Evolutionary conservation across 148 eudicot genomes (phyloP), one percentile per base, ranked within the genome.

Genomic region (Euryodendron excelsum): DNA sequence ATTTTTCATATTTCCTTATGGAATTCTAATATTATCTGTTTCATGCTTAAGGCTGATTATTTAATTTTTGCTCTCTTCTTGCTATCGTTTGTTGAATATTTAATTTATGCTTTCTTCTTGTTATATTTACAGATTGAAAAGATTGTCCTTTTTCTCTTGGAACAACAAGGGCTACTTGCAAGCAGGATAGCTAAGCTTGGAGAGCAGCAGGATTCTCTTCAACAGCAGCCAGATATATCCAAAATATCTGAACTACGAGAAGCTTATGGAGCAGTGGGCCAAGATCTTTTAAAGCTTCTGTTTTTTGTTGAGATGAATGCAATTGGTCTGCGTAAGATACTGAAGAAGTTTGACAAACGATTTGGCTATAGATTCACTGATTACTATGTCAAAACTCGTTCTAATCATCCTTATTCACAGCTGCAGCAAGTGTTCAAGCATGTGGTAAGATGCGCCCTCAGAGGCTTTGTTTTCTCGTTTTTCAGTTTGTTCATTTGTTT

Each of bases 401-500:
- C 98, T 70, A 90, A 91, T 85, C 98, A 93, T 84, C 98, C 98
- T 80, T 91, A 93, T 68, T 93, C 98, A 12, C 94, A 90, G 81
- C 90, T 94, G 68, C 96, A 94, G 81, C 98, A 94, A 86, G 96
- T 94, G 39, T 92, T 94, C 82, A 92, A 94, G 90, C 98, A 94
- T 71, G 98, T 94, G 94, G 98, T 94, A 92, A 87, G 79, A 61
- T 68, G 50, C 37, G 64, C 31, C 48, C 17, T 71, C 45, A 37
- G 28, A 60, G 36, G 28, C 59, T 25, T 48, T 14, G 66, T 71
- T 21, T 64, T 63, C 72, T 61, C 55, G 64, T 56, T 60, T 61
- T 56, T 59, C 31, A 75, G 7, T 17, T 53, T 11, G 18, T 48
- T 12, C 31, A 34, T 14, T 73, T 66, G 28, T 60, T 70, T 45